These are phyloP conservation scores for Pseudoneurospora amorphoporcata DNA, from an alignment of 495 filamentous ascomycete species.

Conservation along the genomic window DNA sequence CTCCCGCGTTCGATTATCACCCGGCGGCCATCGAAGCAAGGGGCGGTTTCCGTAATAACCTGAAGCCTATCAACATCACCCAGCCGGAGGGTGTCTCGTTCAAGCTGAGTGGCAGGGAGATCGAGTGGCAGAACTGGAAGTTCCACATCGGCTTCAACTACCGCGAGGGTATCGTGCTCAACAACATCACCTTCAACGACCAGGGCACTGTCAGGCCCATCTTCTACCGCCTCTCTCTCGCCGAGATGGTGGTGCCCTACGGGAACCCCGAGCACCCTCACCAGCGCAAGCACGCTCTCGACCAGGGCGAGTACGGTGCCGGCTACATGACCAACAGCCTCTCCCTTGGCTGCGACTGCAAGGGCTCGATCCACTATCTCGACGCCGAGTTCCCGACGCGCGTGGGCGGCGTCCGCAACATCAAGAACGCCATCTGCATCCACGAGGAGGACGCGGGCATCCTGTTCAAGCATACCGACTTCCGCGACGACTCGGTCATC, in stretches of 20 bases:
- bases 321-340: constrained; percentile 95
- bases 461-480: constrained; percentile 93
- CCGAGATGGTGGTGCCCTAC: constrained; percentile 96
- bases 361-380: constrained; percentile 88
- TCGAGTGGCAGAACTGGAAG: constrained; percentile 93
- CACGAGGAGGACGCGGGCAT: constrained; percentile 94
- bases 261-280: constrained; percentile 89
- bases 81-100: constrained; percentile 94
- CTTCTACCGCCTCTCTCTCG: constrained; percentile 86
- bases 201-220: constrained; percentile 68
- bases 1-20: constrained; percentile 70
- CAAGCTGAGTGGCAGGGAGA: constrained; percentile 62
- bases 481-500: constrained; percentile 79
- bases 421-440: constrained; percentile 95
- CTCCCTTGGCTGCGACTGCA: constrained; percentile 86
- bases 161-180: constrained; percentile 85
- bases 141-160: constrained; percentile 95
- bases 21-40: constrained; percentile 59
- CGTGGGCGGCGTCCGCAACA: constrained; percentile 63
- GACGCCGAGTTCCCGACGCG: constrained; percentile 72
- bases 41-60: constrained; percentile 66
- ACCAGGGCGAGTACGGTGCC: constrained; percentile 87
- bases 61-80: constrained; percentile 92
- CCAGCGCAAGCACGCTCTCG: constrained; percentile 90
- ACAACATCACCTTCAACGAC: constrained; percentile 87